These are phyloP conservation scores for Mycena kentingensis DNA, from an alignment of 768 basidiomycete genomes.

Conservation along the genomic window DNA sequence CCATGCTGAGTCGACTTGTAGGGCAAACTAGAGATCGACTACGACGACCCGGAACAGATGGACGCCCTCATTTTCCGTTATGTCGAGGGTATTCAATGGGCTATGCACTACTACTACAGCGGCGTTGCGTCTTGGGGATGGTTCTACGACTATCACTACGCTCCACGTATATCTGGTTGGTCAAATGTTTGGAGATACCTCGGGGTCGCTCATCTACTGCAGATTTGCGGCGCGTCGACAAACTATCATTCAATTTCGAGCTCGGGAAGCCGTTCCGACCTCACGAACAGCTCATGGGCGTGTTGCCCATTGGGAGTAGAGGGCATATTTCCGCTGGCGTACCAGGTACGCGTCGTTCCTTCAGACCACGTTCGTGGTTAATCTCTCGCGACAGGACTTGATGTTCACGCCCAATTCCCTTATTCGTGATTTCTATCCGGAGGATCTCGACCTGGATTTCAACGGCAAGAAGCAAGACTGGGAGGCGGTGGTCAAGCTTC, in stretches of 20 bases:
- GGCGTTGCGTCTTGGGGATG: constrained; percentile 98
- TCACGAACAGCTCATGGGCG: constrained; percentile 97
- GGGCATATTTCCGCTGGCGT: constrained; percentile 87
- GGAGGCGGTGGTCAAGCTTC: constrained; percentile 99
- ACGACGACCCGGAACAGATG: constrained; percentile 67
- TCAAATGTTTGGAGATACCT: too few species aligned
- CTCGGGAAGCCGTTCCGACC: constrained; percentile 90
- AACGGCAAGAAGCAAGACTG: constrained; percentile 99
- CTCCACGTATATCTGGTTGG: constrained; percentile 95
- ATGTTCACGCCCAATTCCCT: constrained; percentile 85
- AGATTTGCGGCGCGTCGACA: constrained; percentile 69
- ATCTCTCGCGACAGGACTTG: constrained; percentile 63
- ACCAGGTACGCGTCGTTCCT: constrained; percentile 67
- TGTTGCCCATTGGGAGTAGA: constrained; percentile 87
- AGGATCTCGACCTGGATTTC: constrained; percentile 87
- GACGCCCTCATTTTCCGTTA: constrained; percentile 75
- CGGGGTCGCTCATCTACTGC: constrained; percentile 1
- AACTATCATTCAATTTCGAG: constrained; percentile 85
- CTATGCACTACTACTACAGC: constrained; percentile 98
- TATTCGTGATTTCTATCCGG: constrained; percentile 93
- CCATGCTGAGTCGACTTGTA: constrained; percentile 32
- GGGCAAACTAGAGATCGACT: constrained; percentile 87
- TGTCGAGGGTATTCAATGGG: constrained; percentile 96
- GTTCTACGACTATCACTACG: constrained; percentile 99
- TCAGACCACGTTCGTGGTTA: not conserved